These are phyloP conservation scores for Globisporangium solare DNA, from an alignment of 352 stramenopile genomes.

Conservation along the genomic window DNA sequence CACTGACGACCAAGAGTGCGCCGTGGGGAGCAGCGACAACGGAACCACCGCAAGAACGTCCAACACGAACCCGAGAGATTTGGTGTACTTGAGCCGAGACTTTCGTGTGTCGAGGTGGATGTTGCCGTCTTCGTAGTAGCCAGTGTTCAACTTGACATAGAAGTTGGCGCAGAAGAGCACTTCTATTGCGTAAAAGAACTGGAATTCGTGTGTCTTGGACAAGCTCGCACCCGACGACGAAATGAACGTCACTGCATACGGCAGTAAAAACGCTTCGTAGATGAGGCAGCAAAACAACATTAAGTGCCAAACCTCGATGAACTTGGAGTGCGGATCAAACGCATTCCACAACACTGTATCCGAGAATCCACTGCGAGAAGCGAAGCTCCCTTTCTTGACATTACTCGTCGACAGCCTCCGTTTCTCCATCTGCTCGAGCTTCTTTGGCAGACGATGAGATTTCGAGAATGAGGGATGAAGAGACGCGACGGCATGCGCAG, in stretches of 20 bases:
- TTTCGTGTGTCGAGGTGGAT: conserved; percentile 22
- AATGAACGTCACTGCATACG: conserved; percentile 31
- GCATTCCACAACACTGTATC: conserved; percentile 24
- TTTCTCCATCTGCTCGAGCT: not conserved
- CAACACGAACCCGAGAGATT: conserved; percentile 37
- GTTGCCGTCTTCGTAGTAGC: conserved; percentile 43
- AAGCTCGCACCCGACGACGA: not conserved
- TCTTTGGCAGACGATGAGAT: no score
- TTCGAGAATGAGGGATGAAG: not conserved
- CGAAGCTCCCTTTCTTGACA: conserved; percentile 2
- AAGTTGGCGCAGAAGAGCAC: conserved; percentile 50
- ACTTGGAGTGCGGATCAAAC: conserved; percentile 41
- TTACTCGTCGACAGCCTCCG: not conserved
- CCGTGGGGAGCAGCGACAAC: conserved; percentile 19
- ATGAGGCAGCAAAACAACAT: conserved; percentile 37
- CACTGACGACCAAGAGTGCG: conserved; percentile 1
- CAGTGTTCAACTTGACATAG: conserved; percentile 49
- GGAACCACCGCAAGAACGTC: conserved; percentile 43
- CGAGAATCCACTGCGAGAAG: not conserved
- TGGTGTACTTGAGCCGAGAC: conserved; percentile 38
- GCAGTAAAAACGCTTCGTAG: conserved; percentile 46
- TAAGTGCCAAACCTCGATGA: conserved; percentile 47
- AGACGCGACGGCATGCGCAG: not conserved
- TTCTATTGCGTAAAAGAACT: conserved; percentile 36
- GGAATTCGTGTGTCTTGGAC: conserved; percentile 2